A percentile compares a stretch with the other conserved stretches of the same genome.
phyloP scores from a whole-genome alignment of 1,284 basidiomycete genomes.

The Apiotrichum sp. region DNA sequence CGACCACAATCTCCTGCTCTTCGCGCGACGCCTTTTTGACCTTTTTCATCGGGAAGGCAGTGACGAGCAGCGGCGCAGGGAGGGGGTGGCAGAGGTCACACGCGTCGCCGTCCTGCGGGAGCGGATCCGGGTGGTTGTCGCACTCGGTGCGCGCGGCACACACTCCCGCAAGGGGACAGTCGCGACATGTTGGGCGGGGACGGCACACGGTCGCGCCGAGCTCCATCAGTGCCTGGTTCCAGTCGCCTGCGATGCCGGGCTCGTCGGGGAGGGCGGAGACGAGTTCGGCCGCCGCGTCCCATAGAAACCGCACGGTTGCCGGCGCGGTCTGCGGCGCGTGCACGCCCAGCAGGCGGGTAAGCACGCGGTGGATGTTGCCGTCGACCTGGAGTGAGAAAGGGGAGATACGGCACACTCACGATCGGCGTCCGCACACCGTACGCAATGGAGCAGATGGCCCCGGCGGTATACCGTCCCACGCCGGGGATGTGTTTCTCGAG shows the following conservation, averaged over 20 bases:
- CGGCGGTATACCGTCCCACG: constrained; percentile 78
- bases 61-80: constrained; percentile 52
- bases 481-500: constrained; percentile 83
- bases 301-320: constrained; percentile 68
- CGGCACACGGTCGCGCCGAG: constrained; percentile 87
- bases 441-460: constrained; percentile 81
- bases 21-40: constrained; percentile 75
- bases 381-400: constrained; percentile 58
- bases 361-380: constrained; percentile 79
- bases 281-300: constrained; percentile 66
- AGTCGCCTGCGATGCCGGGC: constrained; percentile 57
- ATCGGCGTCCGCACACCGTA: constrained; percentile 77
- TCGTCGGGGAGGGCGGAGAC: constrained; percentile 50
- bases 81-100: constrained; percentile 69
- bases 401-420: constrained; percentile 50
- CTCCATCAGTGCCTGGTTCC: constrained; percentile 62
- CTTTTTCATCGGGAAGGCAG: constrained; percentile 78
- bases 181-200: constrained; percentile 65
- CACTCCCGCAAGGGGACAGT: constrained; percentile 63
- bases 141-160: constrained; percentile 61
- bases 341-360: constrained; percentile 73
- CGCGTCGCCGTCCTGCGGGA: constrained; percentile 53
- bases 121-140: too few relatives aligned
- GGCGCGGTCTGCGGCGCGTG: constrained; percentile 76
- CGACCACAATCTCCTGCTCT: constrained; percentile 77